Conservation (phyloP, 345 rosid genomes). For the Kandelia obovata region DNA sequence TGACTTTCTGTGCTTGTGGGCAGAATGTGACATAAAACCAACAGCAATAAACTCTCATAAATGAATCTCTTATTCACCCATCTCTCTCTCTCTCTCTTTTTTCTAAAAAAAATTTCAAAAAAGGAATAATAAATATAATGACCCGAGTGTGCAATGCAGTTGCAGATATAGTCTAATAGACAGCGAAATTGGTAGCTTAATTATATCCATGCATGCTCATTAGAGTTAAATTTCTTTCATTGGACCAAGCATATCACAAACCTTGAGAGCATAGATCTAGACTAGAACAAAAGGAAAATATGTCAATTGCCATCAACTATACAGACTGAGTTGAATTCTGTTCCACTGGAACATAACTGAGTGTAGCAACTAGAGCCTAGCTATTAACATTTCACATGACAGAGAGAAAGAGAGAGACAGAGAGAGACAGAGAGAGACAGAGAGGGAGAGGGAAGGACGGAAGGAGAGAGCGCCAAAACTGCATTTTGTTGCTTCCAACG, state of each 20-base stretch:
- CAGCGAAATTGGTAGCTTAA: neutral
- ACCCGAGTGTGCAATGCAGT: neutral
- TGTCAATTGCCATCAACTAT: conserved; percentile 2
- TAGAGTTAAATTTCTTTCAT: neutral
- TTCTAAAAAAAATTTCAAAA: neutral
- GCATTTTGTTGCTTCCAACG: conserved; percentile 12
- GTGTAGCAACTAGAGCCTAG: neutral
- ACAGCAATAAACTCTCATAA: conserved; percentile 48
- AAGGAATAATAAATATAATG: neutral
- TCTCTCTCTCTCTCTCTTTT: neutral
- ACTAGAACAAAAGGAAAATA: neutral
- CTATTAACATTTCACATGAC: conserved; percentile 13
- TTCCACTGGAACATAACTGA: neutral
- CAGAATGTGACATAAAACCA: conserved; percentile 54
- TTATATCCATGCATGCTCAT: neutral
- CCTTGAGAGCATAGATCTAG: neutral
- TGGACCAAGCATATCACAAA: neutral
- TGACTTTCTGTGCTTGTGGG: conserved; percentile 2
- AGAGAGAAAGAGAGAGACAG: neutral
- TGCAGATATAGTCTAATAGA: neutral
- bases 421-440: neutral
- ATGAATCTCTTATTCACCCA: conserved; percentile 26
- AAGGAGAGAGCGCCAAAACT: conserved; percentile 1
- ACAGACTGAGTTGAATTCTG: neutral
- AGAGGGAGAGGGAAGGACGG: too few species aligned